Conservation (phyloP, 495 filamentous ascomycete genomes). For the Filosporella fistucella region DNA sequence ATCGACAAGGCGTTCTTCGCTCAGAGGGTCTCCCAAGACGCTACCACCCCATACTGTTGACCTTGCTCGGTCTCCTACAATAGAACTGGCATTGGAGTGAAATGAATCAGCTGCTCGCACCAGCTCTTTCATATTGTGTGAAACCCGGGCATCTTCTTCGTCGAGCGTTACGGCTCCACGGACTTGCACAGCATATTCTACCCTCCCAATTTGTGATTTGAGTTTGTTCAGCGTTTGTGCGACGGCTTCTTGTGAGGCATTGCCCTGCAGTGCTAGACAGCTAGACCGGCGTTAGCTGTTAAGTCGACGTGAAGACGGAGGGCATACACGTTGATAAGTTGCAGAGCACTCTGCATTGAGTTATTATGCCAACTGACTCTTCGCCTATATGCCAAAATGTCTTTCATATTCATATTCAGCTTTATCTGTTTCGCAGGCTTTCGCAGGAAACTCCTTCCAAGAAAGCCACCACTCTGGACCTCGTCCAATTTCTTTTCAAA, state of each 20-base stretch:
- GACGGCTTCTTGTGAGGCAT: not conserved
- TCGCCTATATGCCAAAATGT: slow-evolving; percentile 2
- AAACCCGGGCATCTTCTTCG: not conserved
- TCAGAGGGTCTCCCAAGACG: slow-evolving; percentile 1
- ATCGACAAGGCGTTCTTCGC: not conserved
- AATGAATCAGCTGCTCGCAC: not conserved
- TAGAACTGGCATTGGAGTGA: slow-evolving; percentile 1
- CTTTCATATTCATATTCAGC: not conserved
- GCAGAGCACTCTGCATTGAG: slow-evolving; percentile 2
- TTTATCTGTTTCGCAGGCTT: not conserved
- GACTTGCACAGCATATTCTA: not conserved
- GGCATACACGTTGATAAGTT: slow-evolving; percentile 1
- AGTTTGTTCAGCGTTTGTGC: not conserved
- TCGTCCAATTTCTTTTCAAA: not conserved
- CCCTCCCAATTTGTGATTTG: not conserved
- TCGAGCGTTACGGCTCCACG: not conserved
- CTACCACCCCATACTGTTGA: slow-evolving; percentile 5
- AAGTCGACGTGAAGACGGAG: not conserved
- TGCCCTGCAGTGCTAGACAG: not conserved
- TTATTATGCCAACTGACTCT: not conserved
- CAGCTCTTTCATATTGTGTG: not conserved
- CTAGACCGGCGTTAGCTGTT: not conserved
- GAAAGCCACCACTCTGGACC: not conserved
- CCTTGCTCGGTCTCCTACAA: not conserved
- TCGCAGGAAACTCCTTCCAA: not conserved